These are phyloP conservation scores for Naganishia vishniacii DNA, from an alignment of 768 basidiomycete species.

Conservation along the genomic window DNA sequence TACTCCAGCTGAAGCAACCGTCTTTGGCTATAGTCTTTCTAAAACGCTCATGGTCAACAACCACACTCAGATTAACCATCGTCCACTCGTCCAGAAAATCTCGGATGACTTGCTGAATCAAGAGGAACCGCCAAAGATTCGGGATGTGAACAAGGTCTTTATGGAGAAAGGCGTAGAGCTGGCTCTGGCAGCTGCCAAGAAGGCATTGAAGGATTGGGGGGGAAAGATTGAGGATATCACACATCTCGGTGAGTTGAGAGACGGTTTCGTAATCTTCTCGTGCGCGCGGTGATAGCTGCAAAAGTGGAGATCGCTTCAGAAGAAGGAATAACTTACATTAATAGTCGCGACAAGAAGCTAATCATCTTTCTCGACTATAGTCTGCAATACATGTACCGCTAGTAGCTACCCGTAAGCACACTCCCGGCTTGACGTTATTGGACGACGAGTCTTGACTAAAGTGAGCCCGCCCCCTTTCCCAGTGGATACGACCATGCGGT, in stretches of 20 bases:
- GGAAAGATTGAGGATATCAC: slow-evolving; percentile 26
- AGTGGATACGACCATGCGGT: slow-evolving; percentile 29
- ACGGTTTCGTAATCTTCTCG: background rate
- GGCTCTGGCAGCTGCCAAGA: slow-evolving; percentile 22
- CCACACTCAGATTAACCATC: slow-evolving; percentile 25
- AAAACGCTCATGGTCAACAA: slow-evolving; percentile 30
- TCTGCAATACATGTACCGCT: slow-evolving; percentile 29
- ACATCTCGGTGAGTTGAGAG: slow-evolving; percentile 26
- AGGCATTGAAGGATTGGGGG: slow-evolving; percentile 30
- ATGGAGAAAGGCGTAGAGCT: slow-evolving; percentile 28
- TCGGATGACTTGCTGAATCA: slow-evolving; percentile 22
- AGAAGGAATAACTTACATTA: no score
- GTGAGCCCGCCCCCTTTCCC: no score
- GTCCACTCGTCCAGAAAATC: slow-evolving; percentile 22
- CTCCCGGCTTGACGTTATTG: no score
- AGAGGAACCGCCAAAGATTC: slow-evolving; percentile 23
- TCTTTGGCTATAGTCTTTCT: slow-evolving; percentile 21
- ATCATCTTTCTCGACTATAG: background rate
- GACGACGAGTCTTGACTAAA: background rate
- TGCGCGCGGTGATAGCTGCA: background rate
- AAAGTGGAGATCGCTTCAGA: no score
- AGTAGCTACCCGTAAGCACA: slow-evolving; percentile 26
- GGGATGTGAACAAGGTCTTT: slow-evolving; percentile 27
- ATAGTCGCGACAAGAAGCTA: background rate
- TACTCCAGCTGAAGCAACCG: no score